These are phyloP conservation scores for Paracoccidioides lutzii DNA, from an alignment of 2,329 filamentous ascomycete species.

Conservation along the genomic window DNA sequence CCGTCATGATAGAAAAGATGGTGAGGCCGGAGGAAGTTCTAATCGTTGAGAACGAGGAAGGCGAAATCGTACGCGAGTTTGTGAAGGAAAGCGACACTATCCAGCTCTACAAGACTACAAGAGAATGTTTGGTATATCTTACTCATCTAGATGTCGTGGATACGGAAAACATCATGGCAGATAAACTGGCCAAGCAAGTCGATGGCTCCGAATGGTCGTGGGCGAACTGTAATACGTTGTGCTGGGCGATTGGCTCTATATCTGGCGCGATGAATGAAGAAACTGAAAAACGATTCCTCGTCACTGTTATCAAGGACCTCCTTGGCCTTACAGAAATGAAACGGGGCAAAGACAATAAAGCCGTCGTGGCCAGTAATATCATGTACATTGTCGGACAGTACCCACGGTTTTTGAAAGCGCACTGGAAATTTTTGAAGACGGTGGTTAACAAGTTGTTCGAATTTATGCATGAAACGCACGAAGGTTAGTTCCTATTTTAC, in stretches of 20 bases:
- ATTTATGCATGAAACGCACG: constrained; percentile 99
- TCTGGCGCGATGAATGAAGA: constrained; percentile 99
- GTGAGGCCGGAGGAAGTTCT: constrained; percentile 93
- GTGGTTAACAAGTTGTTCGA: constrained; percentile 99
- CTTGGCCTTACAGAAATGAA: constrained; percentile 98
- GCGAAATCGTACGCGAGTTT: constrained; percentile 96
- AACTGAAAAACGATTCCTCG: constrained; percentile 94
- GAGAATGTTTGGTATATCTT: constrained; percentile 91
- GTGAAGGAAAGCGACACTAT: constrained; percentile 99
- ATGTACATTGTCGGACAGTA: constrained; percentile 99
- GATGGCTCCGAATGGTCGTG: constrained; percentile 96
- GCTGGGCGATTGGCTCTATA: constrained; percentile 98
- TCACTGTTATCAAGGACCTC: constrained; percentile 97
- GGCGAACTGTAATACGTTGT: constrained; percentile 98
- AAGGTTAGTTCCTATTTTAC: constrained; percentile 44
- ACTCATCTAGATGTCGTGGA: constrained; percentile 96
- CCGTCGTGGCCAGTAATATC: constrained; percentile 96
- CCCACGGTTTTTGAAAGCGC: constrained; percentile 92
- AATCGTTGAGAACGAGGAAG: constrained; percentile 99
- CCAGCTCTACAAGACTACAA: constrained; percentile 96
- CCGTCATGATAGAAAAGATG: constrained; percentile 99
- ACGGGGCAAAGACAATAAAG: constrained; percentile 98
- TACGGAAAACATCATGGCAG: constrained; percentile 98
- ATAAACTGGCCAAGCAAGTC: constrained; percentile 90
- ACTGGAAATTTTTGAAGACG: constrained; percentile 99